These are phyloP conservation scores for Colletotrichum viniferum DNA, from an alignment of 2,329 filamentous ascomycete species.

Conservation along the genomic window DNA sequence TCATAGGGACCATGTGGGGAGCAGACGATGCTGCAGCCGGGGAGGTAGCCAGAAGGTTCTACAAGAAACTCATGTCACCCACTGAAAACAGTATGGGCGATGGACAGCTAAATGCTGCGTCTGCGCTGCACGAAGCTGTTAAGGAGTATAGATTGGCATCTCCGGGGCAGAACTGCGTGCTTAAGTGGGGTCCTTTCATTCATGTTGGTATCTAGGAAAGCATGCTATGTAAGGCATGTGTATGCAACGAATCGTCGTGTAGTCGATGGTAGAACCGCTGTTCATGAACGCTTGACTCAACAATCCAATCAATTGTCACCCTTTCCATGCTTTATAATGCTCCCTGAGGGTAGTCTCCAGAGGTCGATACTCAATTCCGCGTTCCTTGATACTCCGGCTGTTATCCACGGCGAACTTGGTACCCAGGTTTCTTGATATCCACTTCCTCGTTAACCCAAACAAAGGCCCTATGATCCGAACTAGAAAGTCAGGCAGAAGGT, in stretches of 20 bases:
- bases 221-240: background rate
- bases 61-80: background rate
- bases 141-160: background rate
- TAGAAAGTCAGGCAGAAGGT: background rate
- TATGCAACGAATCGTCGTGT: background rate
- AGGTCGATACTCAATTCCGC: background rate
- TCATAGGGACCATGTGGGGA: background rate
- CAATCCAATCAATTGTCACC: background rate
- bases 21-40: background rate
- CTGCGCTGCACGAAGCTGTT: background rate
- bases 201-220: background rate
- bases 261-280: background rate
- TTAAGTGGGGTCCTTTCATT: background rate
- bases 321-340: background rate
- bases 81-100: accelerated
- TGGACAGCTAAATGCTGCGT: background rate
- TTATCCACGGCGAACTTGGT: background rate
- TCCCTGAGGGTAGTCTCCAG: background rate
- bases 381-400: background rate
- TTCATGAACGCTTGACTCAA: background rate
- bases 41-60: background rate
- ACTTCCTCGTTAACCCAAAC: background rate
- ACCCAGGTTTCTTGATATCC: background rate
- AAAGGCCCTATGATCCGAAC: background rate
- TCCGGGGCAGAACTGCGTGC: background rate